A percentile compares a stretch with the other conserved stretches of the same genome.
Conservation (phyloP, 179 eudicot species). For the Heliamphora pulchella region DNA sequence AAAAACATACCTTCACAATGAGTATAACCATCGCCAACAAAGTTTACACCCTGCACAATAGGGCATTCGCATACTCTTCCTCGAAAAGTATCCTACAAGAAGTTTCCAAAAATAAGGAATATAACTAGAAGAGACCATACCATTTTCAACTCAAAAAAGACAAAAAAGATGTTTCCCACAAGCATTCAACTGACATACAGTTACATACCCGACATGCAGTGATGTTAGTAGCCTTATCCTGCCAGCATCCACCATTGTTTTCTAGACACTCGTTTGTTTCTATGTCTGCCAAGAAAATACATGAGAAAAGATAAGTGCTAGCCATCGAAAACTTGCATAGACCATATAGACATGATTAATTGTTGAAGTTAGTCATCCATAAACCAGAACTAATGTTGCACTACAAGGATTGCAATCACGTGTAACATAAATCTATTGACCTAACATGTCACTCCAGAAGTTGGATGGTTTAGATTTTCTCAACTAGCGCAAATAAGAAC, state of each 20-base stretch:
- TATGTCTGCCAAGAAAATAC: slow-evolving; percentile 41
- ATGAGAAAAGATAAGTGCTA: neutral
- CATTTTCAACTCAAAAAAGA: neutral
- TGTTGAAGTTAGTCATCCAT: neutral
- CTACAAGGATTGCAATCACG: neutral
- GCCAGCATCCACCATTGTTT: slow-evolving; percentile 95
- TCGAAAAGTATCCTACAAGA: slow-evolving; percentile 73
- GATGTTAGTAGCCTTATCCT: slow-evolving; percentile 55
- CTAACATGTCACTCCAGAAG: neutral
- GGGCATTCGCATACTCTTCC: slow-evolving; percentile 96
- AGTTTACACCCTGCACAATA: slow-evolving; percentile 65
- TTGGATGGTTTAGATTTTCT: slow-evolving; percentile 6
- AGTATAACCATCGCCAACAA: slow-evolving; percentile 78
- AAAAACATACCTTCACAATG: slow-evolving; percentile 64
- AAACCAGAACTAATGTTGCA: neutral
- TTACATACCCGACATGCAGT: slow-evolving; percentile 77
- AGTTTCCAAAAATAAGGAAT: neutral
- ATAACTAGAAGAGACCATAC: neutral
- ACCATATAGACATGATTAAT: neutral
- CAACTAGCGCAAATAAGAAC: neutral
- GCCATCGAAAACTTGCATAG: slow-evolving; percentile 1
- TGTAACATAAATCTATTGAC: neutral
- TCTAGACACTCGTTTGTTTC: slow-evolving; percentile 89
- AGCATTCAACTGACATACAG: neutral
- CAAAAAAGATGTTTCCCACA: neutral